These are phyloP conservation scores for Geosmithia flava DNA, from an alignment of 2,329 filamentous ascomycete species.

Conservation along the genomic window DNA sequence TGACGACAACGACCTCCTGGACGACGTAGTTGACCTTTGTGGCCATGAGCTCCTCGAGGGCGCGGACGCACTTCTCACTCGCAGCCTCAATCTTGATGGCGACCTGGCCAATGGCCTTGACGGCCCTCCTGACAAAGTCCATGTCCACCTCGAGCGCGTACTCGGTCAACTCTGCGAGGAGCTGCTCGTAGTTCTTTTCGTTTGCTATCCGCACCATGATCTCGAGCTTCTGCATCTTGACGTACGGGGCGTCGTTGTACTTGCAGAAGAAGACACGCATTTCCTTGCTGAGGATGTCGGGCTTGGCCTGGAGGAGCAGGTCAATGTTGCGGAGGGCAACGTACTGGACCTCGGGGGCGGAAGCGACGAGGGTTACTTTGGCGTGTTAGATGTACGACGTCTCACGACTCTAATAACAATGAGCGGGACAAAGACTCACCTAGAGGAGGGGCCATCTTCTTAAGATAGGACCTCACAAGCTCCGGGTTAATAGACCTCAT, in stretches of 20 bases:
- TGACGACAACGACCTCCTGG: conserved; percentile 96
- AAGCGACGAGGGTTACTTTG: conserved; percentile 85
- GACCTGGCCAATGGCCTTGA: conserved; percentile 94
- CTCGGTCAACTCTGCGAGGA: conserved; percentile 89
- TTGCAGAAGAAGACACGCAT: conserved; percentile 99
- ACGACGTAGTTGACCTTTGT: conserved; percentile 99
- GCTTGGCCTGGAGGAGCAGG: conserved; percentile 85
- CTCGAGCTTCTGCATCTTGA: conserved; percentile 95
- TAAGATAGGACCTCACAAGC: conserved; percentile 72
- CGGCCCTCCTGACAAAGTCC: conserved; percentile 91
- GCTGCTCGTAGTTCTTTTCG: conserved; percentile 89
- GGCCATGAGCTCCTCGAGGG: conserved; percentile 83
- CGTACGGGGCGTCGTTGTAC: conserved; percentile 95
- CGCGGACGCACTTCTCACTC: conserved; percentile 91
- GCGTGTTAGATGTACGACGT: background rate
- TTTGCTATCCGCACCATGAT: conserved; percentile 99
- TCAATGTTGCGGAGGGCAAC: conserved; percentile 95
- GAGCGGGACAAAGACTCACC: conserved; percentile 37
- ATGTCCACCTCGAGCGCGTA: conserved; percentile 98
- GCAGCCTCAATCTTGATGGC: conserved; percentile 97
- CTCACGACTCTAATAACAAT: background rate
- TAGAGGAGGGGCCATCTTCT: conserved; percentile 96
- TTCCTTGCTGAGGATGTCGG: conserved; percentile 94
- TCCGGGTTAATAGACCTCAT: conserved; percentile 78
- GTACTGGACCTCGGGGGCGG: conserved; percentile 93